These are phyloP conservation scores for Globisporangium iwayamae DNA, from an alignment of 352 stramenopile species.

Conservation along the genomic window DNA sequence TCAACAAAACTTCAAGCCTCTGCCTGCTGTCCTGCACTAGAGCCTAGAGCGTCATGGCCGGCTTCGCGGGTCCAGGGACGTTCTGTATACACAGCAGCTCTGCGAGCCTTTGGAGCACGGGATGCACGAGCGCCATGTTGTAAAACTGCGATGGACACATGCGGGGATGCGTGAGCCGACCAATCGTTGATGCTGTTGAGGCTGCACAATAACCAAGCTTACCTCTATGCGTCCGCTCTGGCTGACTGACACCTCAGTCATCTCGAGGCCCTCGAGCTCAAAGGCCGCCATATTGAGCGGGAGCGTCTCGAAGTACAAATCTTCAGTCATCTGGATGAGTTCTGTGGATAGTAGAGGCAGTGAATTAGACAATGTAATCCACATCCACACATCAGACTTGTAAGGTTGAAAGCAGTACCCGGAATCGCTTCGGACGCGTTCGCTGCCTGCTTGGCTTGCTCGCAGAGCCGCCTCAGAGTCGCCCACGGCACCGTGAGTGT, in stretches of 20 bases:
- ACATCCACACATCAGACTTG: neutral
- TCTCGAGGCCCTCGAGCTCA: conserved; percentile 41
- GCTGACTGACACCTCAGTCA: conserved; percentile 44
- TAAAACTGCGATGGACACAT: conserved; percentile 27
- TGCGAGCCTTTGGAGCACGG: conserved; percentile 38
- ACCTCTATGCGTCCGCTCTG: conserved; percentile 45
- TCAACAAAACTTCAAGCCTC: neutral
- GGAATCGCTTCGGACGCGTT: neutral
- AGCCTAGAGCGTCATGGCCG: conserved; percentile 39
- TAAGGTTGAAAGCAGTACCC: neutral
- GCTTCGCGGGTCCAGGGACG: conserved; percentile 26
- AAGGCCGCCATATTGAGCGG: conserved; percentile 52
- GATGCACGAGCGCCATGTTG: conserved; percentile 45
- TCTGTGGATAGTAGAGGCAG: conserved; percentile 20
- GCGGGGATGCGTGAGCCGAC: too few relatives aligned
- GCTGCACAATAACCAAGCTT: conserved; percentile 7
- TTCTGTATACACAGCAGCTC: conserved; percentile 46
- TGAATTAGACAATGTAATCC: conserved; percentile 8
- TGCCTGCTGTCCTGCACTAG: neutral
- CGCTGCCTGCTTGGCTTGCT: conserved; percentile 20
- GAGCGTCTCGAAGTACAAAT: conserved; percentile 48
- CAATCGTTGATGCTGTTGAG: too few relatives aligned
- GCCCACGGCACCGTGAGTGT: conserved; percentile 59
- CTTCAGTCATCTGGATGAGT: conserved; percentile 50
- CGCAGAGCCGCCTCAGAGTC: conserved; percentile 39